A percentile compares a stretch with the other conserved stretches of the same genome.
phyloP scores from a whole-genome alignment of 108 stramenopile species.

The Stephanodiscus minutulus region DNA sequence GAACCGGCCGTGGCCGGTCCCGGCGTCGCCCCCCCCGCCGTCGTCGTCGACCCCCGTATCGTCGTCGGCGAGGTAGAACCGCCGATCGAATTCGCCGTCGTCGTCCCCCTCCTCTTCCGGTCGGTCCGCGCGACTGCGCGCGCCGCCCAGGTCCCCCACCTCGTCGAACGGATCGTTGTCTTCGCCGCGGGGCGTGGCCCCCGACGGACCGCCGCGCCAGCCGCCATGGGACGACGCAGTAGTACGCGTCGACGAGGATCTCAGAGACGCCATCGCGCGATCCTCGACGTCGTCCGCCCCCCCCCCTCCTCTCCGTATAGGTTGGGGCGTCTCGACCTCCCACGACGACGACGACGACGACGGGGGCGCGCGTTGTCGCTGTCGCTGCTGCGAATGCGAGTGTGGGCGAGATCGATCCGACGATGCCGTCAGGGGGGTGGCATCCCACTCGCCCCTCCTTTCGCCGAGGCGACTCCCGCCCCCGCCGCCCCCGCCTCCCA shows the following conservation, averaged over 20 bases:
- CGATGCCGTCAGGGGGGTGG: background rate
- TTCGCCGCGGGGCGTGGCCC: constrained; percentile 1
- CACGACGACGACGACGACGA: constrained; percentile 14
- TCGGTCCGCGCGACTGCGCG: constrained; percentile 24
- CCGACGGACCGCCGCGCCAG: background rate
- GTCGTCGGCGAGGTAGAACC: constrained; percentile 92
- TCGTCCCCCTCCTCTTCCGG: constrained; percentile 39
- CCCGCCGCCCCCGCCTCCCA: background rate
- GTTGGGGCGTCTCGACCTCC: constrained; percentile 34
- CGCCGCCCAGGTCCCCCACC: constrained; percentile 12
- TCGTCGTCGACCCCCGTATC: constrained; percentile 37
- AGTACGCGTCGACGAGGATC: background rate
- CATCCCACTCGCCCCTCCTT: background rate
- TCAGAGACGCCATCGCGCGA: constrained; percentile 10
- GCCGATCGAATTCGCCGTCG: constrained; percentile 88
- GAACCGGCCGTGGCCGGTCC: constrained; percentile 65
- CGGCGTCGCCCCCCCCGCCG: constrained; percentile 29
- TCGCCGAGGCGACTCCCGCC: constrained; percentile 1
- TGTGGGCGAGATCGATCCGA: background rate
- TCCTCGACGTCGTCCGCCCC: constrained; percentile 27
- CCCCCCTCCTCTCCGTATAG: constrained; percentile 8
- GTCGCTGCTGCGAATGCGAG: background rate
- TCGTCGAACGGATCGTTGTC: constrained; percentile 40
- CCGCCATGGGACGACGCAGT: background rate
- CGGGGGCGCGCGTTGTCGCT: no score